These are phyloP conservation scores for Exophiala aquamarina DNA, from an alignment of 2,329 filamentous ascomycete species.

Conservation along the genomic window DNA sequence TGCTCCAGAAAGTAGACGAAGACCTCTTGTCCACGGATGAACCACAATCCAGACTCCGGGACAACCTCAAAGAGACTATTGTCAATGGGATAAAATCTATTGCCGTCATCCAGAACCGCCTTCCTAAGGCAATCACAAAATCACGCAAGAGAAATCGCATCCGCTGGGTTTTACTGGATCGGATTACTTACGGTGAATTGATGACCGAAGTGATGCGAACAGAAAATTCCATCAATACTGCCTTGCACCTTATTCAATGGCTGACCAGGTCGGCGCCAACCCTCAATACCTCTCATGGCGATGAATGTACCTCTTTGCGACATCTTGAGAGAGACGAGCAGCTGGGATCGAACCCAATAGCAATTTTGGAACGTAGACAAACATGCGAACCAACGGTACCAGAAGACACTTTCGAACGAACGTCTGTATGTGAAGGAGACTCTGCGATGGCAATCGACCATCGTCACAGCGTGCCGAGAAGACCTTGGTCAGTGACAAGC, in stretches of 20 bases:
- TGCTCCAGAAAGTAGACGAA: neutral
- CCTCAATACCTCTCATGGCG: neutral
- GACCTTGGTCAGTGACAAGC: neutral
- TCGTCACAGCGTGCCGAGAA: neutral
- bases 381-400: neutral
- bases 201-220: neutral
- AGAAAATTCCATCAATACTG: neutral
- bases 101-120: neutral
- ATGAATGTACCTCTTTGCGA: neutral
- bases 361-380: neutral
- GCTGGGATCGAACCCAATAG: neutral
- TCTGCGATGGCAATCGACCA: neutral
- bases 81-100: neutral
- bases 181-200: neutral
- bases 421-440: neutral
- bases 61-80: neutral
- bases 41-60: neutral
- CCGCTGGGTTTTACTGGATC: slow-evolving; percentile 1
- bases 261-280: neutral
- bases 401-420: slow-evolving; percentile 1
- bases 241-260: neutral
- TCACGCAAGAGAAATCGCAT: slow-evolving; percentile 1
- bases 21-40: neutral
- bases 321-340: neutral
- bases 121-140: slow-evolving; percentile 2